phyloP scores from a whole-genome alignment of 208 protist genomes.

The Crithidia fasciculata region DNA sequence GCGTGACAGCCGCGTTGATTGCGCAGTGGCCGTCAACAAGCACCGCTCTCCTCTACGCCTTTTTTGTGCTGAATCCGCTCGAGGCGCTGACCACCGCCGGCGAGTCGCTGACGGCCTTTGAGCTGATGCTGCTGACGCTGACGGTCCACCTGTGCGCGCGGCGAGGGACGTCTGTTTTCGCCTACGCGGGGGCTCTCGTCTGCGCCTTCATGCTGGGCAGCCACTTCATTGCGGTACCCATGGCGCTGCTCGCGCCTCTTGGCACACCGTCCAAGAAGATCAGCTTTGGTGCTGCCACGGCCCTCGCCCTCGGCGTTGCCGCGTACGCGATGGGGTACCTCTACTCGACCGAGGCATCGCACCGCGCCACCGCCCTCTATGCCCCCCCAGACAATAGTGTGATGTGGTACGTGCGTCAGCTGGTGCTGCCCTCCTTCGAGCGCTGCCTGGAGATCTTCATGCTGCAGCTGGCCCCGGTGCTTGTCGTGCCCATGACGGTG shows the following conservation, averaged over 20 bases:
- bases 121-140: constrained; percentile 57
- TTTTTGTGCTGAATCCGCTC: constrained; percentile 75
- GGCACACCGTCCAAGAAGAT: constrained; percentile 24
- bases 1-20: constrained; percentile 57
- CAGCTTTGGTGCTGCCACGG: constrained; percentile 19
- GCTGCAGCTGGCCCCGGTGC: constrained; percentile 60
- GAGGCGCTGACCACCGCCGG: constrained; percentile 47
- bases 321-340: constrained; percentile 39
- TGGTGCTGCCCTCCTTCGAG: constrained; percentile 60
- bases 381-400: constrained; percentile 70
- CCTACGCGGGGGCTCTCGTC: constrained; percentile 30
- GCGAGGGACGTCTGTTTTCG: not conserved
- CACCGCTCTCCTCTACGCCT: constrained; percentile 52
- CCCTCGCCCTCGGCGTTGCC: constrained; percentile 18
- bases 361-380: constrained; percentile 53
- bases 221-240: constrained; percentile 54
- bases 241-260: constrained; percentile 67
- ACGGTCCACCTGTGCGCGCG: constrained; percentile 43
- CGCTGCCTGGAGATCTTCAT: constrained; percentile 56
- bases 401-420: constrained; percentile 83
- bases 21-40: constrained; percentile 50
- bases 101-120: constrained; percentile 65
- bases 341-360: constrained; percentile 19
- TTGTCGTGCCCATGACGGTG: constrained; percentile 39
- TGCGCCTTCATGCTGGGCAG: constrained; percentile 42